Evolutionary conservation across 441 rosid species (phyloP).

Genomic region (California macrophylla): DNA sequence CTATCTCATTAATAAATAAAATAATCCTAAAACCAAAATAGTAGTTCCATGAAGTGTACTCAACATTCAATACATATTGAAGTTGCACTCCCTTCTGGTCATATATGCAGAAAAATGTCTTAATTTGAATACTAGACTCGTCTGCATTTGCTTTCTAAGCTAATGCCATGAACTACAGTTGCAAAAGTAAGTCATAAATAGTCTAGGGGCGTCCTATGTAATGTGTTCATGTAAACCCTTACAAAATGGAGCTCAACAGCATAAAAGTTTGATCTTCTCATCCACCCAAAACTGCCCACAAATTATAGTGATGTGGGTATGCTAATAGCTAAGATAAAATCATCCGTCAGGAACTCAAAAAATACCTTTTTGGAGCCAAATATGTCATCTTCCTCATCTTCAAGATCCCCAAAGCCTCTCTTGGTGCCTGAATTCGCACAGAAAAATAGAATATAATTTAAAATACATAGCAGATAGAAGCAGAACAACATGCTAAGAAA

Average conservation of each 20-base stretch:
- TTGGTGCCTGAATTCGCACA: conserved; percentile 38
- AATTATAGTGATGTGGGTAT: not conserved
- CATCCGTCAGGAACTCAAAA: not conserved
- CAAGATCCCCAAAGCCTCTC: conserved; percentile 78
- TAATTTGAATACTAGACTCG: not conserved
- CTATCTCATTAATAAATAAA: not conserved
- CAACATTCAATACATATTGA: not conserved
- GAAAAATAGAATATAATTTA: not conserved
- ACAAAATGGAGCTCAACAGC: not conserved
- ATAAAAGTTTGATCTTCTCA: conserved; percentile 5
- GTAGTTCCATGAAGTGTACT: not conserved
- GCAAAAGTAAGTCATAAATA: not conserved
- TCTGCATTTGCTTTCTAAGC: not conserved
- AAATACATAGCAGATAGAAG: not conserved
- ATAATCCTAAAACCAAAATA: not conserved
- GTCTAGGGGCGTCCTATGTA: not conserved
- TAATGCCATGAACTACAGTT: not conserved
- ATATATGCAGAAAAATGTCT: not conserved
- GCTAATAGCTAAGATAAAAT: not conserved
- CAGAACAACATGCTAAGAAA: not conserved
- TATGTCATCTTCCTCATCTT: conserved; percentile 85
- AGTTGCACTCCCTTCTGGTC: not conserved
- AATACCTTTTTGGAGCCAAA: conserved; percentile 73
- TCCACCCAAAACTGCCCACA: not conserved
- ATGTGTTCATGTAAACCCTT: not conserved